Base-by-base conservation (phyloP, 2,329 filamentous ascomycete species). In the Pseudogymnoascus sp. region DNA sequence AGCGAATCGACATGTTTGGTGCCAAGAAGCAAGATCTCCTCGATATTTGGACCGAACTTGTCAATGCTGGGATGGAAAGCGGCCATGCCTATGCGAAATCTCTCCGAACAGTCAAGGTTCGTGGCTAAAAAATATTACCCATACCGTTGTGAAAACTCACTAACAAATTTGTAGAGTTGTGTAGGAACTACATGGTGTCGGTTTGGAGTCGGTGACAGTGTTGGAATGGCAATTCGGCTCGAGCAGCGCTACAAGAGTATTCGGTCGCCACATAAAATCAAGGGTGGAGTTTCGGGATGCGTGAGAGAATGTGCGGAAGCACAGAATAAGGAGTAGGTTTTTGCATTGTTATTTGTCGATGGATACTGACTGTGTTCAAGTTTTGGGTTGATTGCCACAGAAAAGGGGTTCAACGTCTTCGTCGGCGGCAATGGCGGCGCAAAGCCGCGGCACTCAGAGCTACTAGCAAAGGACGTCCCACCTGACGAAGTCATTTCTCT, bases 161-260 rank as follows among this genome's bases (percentile, higher is more conserved):
- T 56, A 14, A 56, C 50, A 34, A 12, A 21, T 56, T 21, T 34
- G 34, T 34, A 56, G 81, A 91, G 89, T 65, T 96, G 92, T 69
- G 92, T 96, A 0, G 92, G 92, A 21, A 92, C 89, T 0, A 93
- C 91, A 0, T 96, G 92, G 92, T 96, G 92, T 71, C 83, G 92
- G 1, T 96, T 88, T 70, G 92, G 92, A 62, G 88, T 96, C 63
- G 90, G 91, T 28, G 92, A 96, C 76, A 92, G 89, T 74, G 92
- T 96, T 0, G 92, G 92, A 10, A 90, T 96, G 88, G 92, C 92
- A 0, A 87, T 96, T 14, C 83, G 91, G 3, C 77, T 96, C 0
- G 92, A 96, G 75, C 90, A 96, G 77, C 85, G 92, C 53, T 96
- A 96, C 77, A 96, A 96, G 81, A 91, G 89, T 71, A 89, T 96